Conservation (phyloP, 495 filamentous ascomycete genomes). For the Glonium stellatum region DNA sequence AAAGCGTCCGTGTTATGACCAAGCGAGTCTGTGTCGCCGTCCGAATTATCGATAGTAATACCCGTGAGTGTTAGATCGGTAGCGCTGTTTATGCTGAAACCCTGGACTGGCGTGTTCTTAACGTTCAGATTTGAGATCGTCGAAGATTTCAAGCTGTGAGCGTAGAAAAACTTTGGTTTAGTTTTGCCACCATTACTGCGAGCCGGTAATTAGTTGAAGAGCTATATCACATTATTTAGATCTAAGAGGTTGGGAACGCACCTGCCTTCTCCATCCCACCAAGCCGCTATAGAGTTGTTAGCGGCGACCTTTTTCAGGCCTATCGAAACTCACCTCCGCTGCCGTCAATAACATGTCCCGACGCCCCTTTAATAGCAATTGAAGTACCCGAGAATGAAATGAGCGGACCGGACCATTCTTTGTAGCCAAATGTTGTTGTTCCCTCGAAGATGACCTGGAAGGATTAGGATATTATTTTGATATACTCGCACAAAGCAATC, state of each 20-base stretch:
- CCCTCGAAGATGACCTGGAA: slow-evolving; percentile 45
- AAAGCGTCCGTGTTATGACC: slow-evolving; percentile 65
- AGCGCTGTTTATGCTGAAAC: slow-evolving; percentile 49
- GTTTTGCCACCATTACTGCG: slow-evolving; percentile 44
- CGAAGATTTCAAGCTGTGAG: slow-evolving; percentile 36
- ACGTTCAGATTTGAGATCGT: slow-evolving; percentile 43
- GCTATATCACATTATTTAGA: neutral
- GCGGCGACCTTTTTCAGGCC: neutral
- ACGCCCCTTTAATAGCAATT: slow-evolving; percentile 43
- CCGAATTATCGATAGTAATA: slow-evolving; percentile 56
- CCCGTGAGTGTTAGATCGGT: slow-evolving; percentile 44
- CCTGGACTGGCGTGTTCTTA: slow-evolving; percentile 57
- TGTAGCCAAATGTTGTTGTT: slow-evolving; percentile 44
- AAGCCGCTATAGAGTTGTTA: slow-evolving; percentile 15
- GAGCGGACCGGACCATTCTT: slow-evolving; percentile 47
- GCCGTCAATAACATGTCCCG: slow-evolving; percentile 41
- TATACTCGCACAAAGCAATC: neutral
- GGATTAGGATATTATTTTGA: slow-evolving; percentile 6
- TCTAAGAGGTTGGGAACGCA: neutral
- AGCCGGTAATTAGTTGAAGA: neutral
- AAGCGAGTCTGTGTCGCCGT: slow-evolving; percentile 41
- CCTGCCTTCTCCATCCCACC: slow-evolving; percentile 47
- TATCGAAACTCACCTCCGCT: slow-evolving; percentile 33
- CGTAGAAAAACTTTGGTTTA: slow-evolving; percentile 51
- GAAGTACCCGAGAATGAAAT: slow-evolving; percentile 44